These are phyloP conservation scores for Dioscorea cayenensis DNA, from an alignment of 116 monocot genomes.

Conservation along the genomic window DNA sequence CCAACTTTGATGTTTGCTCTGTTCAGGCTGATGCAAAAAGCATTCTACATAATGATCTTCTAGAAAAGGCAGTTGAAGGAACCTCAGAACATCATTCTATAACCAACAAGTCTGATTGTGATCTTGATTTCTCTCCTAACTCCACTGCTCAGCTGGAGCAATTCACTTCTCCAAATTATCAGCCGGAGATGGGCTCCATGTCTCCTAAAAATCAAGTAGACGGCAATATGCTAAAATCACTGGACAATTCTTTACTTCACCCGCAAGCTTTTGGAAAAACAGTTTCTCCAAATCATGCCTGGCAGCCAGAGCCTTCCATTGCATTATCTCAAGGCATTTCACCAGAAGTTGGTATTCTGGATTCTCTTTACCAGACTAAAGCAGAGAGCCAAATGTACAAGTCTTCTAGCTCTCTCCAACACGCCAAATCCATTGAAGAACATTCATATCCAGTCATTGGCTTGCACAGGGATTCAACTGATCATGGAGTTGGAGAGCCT, in stretches of 20 bases:
- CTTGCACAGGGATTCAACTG: slow-evolving; percentile 21
- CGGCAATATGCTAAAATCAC: not conserved
- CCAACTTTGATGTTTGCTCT: not conserved
- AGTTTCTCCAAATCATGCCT: not conserved
- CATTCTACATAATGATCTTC: not conserved
- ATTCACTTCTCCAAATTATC: slow-evolving; percentile 27
- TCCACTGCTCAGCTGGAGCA: slow-evolving; percentile 15
- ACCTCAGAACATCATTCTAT: slow-evolving; percentile 2
- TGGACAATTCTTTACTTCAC: slow-evolving; percentile 2
- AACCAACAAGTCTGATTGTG: not conserved
- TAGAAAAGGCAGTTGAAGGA: slow-evolving; percentile 7
- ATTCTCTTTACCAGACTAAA: slow-evolving; percentile 11
- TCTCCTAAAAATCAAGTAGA: slow-evolving; percentile 6
- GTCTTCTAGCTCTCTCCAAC: slow-evolving; percentile 17
- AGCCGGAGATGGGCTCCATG: slow-evolving; percentile 13
- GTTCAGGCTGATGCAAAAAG: not conserved
- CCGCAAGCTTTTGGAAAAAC: slow-evolving; percentile 5
- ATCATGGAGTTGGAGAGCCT: slow-evolving; percentile 11
- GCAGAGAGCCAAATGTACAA: slow-evolving; percentile 10
- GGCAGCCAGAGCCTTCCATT: slow-evolving; percentile 5
- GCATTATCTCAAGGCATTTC: not conserved
- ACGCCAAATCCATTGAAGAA: slow-evolving; percentile 14
- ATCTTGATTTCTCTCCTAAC: not conserved
- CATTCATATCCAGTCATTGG: slow-evolving; percentile 12
- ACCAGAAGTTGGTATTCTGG: not conserved